phyloP scores from a whole-genome alignment of 2,329 filamentous ascomycete genomes.

The Colletotrichum siamense region DNA sequence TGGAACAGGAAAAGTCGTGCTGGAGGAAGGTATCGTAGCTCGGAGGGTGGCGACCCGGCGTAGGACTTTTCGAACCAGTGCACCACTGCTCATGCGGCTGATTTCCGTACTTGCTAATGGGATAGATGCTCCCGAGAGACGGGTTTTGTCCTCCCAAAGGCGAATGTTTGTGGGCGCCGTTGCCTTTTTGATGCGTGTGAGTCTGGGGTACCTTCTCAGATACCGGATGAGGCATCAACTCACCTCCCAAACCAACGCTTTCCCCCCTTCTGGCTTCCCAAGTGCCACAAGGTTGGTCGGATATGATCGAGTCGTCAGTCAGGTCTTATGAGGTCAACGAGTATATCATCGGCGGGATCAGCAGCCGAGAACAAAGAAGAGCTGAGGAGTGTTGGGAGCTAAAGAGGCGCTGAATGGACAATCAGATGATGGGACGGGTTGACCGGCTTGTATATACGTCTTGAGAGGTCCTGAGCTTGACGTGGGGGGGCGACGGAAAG shows the following conservation, averaged over 20 bases:
- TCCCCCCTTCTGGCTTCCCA: background rate
- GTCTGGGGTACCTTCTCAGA: background rate
- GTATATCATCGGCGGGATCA: constrained; percentile 15
- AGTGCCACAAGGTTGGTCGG: background rate
- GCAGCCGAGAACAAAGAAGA: constrained; percentile 6
- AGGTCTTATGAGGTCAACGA: constrained; percentile 8
- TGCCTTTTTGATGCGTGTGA: constrained; percentile 3
- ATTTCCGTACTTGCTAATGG: background rate
- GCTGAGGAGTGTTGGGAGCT: background rate
- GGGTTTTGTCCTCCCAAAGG: background rate
- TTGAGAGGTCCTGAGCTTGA: background rate
- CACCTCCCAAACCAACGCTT: background rate
- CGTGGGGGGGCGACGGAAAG: constrained; percentile 9
- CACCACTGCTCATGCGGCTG: background rate
- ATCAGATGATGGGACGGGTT: background rate
- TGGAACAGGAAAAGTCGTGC: background rate
- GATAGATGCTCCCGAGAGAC: background rate
- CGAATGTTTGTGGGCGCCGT: background rate
- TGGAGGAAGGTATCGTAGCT: background rate
- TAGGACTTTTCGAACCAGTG: background rate
- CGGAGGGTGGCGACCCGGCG: background rate
- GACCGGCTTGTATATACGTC: background rate
- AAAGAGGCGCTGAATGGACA: background rate
- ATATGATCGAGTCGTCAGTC: background rate
- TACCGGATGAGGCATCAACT: background rate